Evolutionary conservation across 2,329 filamentous ascomycete genomes (phyloP).

Genomic region (Volutella citrinella): DNA sequence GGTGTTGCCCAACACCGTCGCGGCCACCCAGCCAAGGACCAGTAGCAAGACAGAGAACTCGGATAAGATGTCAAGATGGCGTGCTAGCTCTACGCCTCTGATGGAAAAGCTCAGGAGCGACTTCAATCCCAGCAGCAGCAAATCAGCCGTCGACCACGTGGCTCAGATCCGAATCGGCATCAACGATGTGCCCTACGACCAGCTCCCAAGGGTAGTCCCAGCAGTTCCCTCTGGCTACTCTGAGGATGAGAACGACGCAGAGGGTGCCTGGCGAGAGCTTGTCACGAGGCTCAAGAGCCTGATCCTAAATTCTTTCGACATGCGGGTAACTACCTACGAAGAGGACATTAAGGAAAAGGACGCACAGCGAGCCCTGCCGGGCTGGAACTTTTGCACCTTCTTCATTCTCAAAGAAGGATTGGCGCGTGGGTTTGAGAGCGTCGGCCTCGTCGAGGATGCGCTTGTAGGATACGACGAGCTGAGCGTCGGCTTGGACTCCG

Average conservation of each 20-base stretch:
- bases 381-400: slow-evolving; percentile 99
- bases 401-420: slow-evolving; percentile 97
- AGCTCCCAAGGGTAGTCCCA: slow-evolving; percentile 60
- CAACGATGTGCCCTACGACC: slow-evolving; percentile 65
- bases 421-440: slow-evolving; percentile 90
- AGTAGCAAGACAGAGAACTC: slow-evolving; percentile 54
- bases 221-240: slow-evolving; percentile 61
- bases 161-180: slow-evolving; percentile 79
- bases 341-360: slow-evolving; percentile 96
- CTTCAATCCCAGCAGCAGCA: slow-evolving; percentile 81
- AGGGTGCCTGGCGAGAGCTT: slow-evolving; percentile 79
- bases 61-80: slow-evolving; percentile 77
- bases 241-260: slow-evolving; percentile 74
- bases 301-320: slow-evolving; percentile 87
- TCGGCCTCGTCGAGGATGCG: slow-evolving; percentile 93
- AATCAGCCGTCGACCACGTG: slow-evolving; percentile 71
- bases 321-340: slow-evolving; percentile 89
- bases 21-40: slow-evolving; percentile 72
- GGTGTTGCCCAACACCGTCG: slow-evolving; percentile 79
- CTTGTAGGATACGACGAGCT: slow-evolving; percentile 94
- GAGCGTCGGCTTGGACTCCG: slow-evolving; percentile 77
- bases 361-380: slow-evolving; percentile 77
- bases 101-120: slow-evolving; percentile 87
- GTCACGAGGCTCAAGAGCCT: slow-evolving; percentile 82
- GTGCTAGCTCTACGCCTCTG: slow-evolving; percentile 75